Evolutionary conservation across 2,329 filamentous ascomycete genomes (phyloP).

Genomic region (Fusarium proliferatum): DNA sequence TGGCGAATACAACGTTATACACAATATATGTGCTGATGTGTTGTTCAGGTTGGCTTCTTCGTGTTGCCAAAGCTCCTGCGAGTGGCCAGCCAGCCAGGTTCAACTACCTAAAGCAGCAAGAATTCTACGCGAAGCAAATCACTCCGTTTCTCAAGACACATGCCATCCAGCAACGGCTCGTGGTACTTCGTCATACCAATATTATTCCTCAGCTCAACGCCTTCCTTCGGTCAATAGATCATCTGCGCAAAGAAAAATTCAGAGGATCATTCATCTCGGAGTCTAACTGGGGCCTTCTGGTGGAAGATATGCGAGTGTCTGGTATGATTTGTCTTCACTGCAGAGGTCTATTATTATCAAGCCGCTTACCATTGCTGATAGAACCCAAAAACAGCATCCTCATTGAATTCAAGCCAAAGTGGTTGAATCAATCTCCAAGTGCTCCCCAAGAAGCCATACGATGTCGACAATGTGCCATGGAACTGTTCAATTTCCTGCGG

Average conservation of each 20-base stretch:
- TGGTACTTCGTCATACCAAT: constrained; percentile 50
- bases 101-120: constrained; percentile 53
- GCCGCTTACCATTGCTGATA: constrained; percentile 21
- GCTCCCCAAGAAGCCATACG: constrained; percentile 71
- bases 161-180: constrained; percentile 53
- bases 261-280: constrained; percentile 62
- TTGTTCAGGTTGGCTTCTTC: constrained; percentile 50
- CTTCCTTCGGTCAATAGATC: constrained; percentile 62
- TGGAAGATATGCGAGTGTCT: constrained; percentile 74
- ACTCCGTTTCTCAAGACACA: constrained; percentile 50
- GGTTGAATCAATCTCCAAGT: constrained; percentile 80
- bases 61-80: constrained; percentile 53
- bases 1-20: constrained; percentile 27
- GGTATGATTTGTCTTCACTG: constrained; percentile 38
- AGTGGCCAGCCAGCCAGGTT: constrained; percentile 48
- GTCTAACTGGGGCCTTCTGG: constrained; percentile 73
- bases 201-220: constrained; percentile 62
- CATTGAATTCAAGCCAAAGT: constrained; percentile 87
- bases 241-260: constrained; percentile 57
- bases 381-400: constrained; percentile 53
- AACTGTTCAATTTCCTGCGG: constrained; percentile 51
- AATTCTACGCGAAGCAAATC: constrained; percentile 51
- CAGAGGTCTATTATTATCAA: not conserved
- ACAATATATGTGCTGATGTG: constrained; percentile 25
- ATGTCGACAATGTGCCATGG: constrained; percentile 79